Evolutionary conservation across 208 protist species (phyloP), one percentile per base, ranked within the genome.

Genomic region (Herpetomonas tarakana): DNA sequence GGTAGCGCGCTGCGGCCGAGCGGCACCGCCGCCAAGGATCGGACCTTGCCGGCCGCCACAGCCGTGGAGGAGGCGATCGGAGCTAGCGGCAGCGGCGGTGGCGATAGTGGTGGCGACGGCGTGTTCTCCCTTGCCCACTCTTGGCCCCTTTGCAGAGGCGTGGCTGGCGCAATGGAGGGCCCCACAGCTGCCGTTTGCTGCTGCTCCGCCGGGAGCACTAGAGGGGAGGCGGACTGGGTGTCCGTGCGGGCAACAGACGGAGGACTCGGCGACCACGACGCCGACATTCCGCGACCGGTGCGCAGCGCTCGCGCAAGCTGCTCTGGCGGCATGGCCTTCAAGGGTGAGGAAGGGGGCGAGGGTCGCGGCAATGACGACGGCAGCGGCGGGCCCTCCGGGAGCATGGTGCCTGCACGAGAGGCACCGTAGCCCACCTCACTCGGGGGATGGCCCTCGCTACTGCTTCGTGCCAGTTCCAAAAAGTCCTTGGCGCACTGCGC

Each of bases 401-500:
- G n/a, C 25, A 24, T 29, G n/a, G 30, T 4, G 26, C 11, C 44
- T 6, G 55, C 39, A n/a, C n/a, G n/a, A n/a, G n/a, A n/a, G 3
- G n/a, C 39, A 2, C 22, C 27, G 41, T 3, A 18, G 27, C 27
- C 27, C 14, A 4, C 4, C 21, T 28, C 16, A 28, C 25, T 18
- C 14, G 21, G 12, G 26, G 12, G 24, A 21, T 6, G 22, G 4
- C 27, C 12, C 24, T 2, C 21, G 11, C 6, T 22, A 4, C n/a
- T 19, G n/a, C 21, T 27, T 35, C 47, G 25, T 56, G 71, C 71
- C 1, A 71, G 39, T 0, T 1, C n/a, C 2, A 72, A 6, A 24
- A 72, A 71, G 29, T 56, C 54, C 25, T 18, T 45, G 25, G 71
- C 31, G 24, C 65, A 66, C 51, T 51, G 21, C 38, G 65, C 21